Evolutionary conservation across 1,139 yeast species (phyloP).

Genomic region (Suhomyces chickasaworum): DNA sequence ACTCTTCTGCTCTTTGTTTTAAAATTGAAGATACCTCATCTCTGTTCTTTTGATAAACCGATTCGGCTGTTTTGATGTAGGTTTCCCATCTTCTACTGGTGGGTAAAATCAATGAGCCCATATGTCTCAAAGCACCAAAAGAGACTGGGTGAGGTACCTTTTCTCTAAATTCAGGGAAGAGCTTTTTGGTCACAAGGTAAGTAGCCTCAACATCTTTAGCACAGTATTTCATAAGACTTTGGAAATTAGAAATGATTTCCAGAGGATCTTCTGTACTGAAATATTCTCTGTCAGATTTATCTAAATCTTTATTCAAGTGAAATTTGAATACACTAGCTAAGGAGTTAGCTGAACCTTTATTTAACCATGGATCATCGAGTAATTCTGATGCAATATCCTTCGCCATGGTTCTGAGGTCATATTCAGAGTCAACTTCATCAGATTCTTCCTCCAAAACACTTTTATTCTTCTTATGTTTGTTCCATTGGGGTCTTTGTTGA

Average conservation of each 20-base stretch:
- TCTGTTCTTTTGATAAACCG: constrained; percentile 60
- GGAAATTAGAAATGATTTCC: constrained; percentile 59
- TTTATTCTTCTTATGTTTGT: constrained; percentile 53
- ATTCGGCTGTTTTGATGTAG: constrained; percentile 72
- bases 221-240: constrained; percentile 72
- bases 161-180: constrained; percentile 66
- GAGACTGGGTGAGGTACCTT: constrained; percentile 94
- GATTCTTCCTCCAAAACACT: constrained; percentile 21
- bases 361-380: constrained; percentile 74
- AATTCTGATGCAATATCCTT: constrained; percentile 28
- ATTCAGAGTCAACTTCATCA: constrained; percentile 4
- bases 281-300: constrained; percentile 65
- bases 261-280: constrained; percentile 60
- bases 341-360: constrained; percentile 75
- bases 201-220: constrained; percentile 83
- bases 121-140: constrained; percentile 79
- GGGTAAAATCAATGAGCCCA: constrained; percentile 81
- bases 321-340: constrained; percentile 78
- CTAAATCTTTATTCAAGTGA: constrained; percentile 71
- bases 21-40: constrained; percentile 60
- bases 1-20: constrained; percentile 59
- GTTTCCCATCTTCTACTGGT: constrained; percentile 73
- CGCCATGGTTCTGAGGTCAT: background rate
- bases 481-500: constrained; percentile 82
- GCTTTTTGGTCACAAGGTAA: constrained; percentile 62